phyloP scores from a whole-genome alignment of 805 yeast species.

The Citeromyces matritensis region DNA sequence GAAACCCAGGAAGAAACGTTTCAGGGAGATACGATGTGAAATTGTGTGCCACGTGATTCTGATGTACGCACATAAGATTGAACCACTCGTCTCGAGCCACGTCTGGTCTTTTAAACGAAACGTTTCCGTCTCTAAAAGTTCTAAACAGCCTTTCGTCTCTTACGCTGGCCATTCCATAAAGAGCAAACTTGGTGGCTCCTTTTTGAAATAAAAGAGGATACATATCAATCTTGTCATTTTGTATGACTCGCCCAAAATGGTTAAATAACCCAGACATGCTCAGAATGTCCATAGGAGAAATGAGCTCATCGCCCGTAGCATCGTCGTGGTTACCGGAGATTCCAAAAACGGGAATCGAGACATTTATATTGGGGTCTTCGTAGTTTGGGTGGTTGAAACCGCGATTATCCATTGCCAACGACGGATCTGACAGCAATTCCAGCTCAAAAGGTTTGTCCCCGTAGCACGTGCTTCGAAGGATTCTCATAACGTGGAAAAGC shows the following conservation, averaged over 20 bases:
- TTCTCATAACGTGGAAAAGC: conserved; percentile 64
- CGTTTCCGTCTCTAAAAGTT: conserved; percentile 67
- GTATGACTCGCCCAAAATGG: conserved; percentile 74
- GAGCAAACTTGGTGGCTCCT: conserved; percentile 67
- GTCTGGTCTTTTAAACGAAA: conserved; percentile 63
- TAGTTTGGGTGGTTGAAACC: conserved; percentile 66
- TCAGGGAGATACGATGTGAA: conserved; percentile 80
- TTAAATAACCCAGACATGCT: conserved; percentile 73
- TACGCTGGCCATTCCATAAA: conserved; percentile 81
- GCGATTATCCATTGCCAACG: conserved; percentile 35
- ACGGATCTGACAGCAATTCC: conserved; percentile 71
- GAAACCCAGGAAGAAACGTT: conserved; percentile 60
- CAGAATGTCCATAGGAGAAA: conserved; percentile 78
- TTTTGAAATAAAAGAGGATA: conserved; percentile 72
- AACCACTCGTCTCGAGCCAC: conserved; percentile 56
- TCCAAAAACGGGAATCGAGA: conserved; percentile 81
- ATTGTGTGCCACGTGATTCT: conserved; percentile 65
- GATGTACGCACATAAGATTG: conserved; percentile 78
- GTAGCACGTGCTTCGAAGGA: conserved; percentile 57
- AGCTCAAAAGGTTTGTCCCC: conserved; percentile 83
- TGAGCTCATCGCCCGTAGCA: conserved; percentile 72
- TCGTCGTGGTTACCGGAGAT: conserved; percentile 96
- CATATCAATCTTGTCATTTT: conserved; percentile 60
- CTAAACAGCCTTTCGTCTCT: conserved; percentile 80
- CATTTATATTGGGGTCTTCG: conserved; percentile 81